A percentile compares a stretch with the other conserved stretches of the same genome.
Conservation (phyloP, 345 rosid genomes). For the Aegle marmelos region DNA sequence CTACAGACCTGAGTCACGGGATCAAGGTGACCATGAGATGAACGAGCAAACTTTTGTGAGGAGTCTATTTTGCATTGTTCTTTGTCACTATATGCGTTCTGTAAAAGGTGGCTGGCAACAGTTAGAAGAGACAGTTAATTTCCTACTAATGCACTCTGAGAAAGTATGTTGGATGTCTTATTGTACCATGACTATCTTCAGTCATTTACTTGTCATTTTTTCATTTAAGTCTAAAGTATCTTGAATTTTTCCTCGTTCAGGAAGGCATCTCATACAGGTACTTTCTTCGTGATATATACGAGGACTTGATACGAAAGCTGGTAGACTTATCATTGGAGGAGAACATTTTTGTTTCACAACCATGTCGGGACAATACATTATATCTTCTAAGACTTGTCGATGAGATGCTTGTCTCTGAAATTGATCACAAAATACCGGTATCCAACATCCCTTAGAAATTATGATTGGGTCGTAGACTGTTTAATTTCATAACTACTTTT, state of each 20-base stretch:
- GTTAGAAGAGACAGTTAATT: slow-evolving; percentile 86
- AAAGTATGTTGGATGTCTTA: slow-evolving; percentile 46
- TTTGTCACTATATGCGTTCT: slow-evolving; percentile 70
- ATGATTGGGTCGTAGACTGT: background rate
- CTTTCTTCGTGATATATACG: slow-evolving; percentile 76
- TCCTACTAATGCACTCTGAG: slow-evolving; percentile 60
- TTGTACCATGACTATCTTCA: slow-evolving; percentile 4
- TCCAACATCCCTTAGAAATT: background rate
- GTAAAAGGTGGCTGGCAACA: slow-evolving; percentile 99
- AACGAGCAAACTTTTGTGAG: slow-evolving; percentile 66
- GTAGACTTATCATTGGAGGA: slow-evolving; percentile 71
- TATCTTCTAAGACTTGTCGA: slow-evolving; percentile 75
- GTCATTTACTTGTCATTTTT: background rate
- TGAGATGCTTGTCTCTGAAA: slow-evolving; percentile 85
- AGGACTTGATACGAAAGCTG: slow-evolving; percentile 67
- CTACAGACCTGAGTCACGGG: slow-evolving; percentile 43
- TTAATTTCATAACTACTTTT: background rate
- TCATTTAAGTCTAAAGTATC: slow-evolving; percentile 1
- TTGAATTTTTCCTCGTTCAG: slow-evolving; percentile 39
- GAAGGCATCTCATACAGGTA: slow-evolving; percentile 48
- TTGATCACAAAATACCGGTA: slow-evolving; percentile 79
- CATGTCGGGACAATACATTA: slow-evolving; percentile 89
- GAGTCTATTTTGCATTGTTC: slow-evolving; percentile 72
- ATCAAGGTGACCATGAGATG: slow-evolving; percentile 37
- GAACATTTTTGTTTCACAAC: slow-evolving; percentile 79